These are phyloP conservation scores for Sodiomyces alkalinus DNA, from an alignment of 2,329 filamentous ascomycete genomes.

Conservation along the genomic window DNA sequence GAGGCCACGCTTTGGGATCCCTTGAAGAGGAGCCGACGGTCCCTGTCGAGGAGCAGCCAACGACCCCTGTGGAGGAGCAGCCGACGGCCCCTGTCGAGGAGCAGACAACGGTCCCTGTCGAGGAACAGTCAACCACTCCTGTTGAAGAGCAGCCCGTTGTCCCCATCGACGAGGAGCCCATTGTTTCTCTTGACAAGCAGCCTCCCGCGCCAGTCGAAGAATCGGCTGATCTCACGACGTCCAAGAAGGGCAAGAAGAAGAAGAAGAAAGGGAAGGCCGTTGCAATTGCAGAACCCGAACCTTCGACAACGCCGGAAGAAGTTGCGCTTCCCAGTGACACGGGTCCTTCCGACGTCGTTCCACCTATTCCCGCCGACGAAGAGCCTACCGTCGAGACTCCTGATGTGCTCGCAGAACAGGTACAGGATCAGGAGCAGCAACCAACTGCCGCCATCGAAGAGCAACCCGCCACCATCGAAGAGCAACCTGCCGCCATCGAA, in stretches of 20 bases:
- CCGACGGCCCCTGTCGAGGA: background rate
- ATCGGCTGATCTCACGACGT: constrained; percentile 2
- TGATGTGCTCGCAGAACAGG: no score
- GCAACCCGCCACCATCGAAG: no score
- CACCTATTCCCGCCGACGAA: background rate
- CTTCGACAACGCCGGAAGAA: background rate
- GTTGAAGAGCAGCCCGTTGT: background rate
- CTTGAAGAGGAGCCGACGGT: no score
- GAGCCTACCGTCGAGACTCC: background rate
- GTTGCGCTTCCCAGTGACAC: background rate
- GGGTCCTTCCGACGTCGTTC: background rate
- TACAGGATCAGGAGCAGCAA: no score
- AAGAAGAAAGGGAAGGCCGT: constrained; percentile 11
- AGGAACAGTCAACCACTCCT: background rate
- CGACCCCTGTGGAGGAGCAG: background rate
- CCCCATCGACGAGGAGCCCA: background rate
- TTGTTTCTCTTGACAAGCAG: background rate
- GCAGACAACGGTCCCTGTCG: background rate
- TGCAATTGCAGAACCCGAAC: background rate
- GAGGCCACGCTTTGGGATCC: no score
- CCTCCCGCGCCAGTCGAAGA: constrained; percentile 1
- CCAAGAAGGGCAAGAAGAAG: constrained; percentile 14
- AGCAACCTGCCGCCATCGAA: background rate
- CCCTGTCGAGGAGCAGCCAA: background rate
- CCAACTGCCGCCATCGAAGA: no score